Evolutionary conservation across 306 rosid species (phyloP), one percentile per base, ranked within the genome.

Genomic region (Trifolium pratense): DNA sequence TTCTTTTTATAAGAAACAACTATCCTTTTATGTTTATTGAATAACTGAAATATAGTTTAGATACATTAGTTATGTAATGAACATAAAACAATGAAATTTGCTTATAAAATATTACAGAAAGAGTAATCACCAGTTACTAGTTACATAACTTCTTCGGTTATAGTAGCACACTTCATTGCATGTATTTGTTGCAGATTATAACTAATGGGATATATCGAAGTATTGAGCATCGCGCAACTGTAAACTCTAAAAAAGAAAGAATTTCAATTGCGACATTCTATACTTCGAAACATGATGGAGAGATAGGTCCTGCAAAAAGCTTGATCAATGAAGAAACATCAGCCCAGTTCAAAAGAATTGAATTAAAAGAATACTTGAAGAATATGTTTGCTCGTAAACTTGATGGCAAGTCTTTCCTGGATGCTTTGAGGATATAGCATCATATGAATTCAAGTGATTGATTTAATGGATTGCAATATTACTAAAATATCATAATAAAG

Each of bases 191-290:
- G 11, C 72, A 85, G 88, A 82, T 85, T 68, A 17, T 82, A 17
- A 75, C 48, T 6, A 85, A 81, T 25, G 88, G 88, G 8, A 76
- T 51, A 37, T 85, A 85, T 45, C 57, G 62, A 37, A 82, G 89
- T 23, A 29, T 85, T 7, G 86, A 85, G 21, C 82, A 82, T 61
- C 78, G 84, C 1, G 89, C 82, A 46, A 68, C 17, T 3, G 82
- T 81, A 7, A 82, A 79, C 62, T n/a, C 67, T 26, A 66, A 7
- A 45, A 76, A 68, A 20, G 86, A 85, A 25, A 82, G 89, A 40
- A 5, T 82, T 3, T 85, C 86, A n/a, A 11, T 85, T 71, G 89
- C 87, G 5, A 82, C 87, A 26, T 86, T 86, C 55, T 14, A 5
- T 39, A 60, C 5, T 7, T 26, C 81, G 4, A 74, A 43, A 66